Evolutionary conservation across 2,329 filamentous ascomycete genomes (phyloP).

Genomic region (Xylariaceae sp.): DNA sequence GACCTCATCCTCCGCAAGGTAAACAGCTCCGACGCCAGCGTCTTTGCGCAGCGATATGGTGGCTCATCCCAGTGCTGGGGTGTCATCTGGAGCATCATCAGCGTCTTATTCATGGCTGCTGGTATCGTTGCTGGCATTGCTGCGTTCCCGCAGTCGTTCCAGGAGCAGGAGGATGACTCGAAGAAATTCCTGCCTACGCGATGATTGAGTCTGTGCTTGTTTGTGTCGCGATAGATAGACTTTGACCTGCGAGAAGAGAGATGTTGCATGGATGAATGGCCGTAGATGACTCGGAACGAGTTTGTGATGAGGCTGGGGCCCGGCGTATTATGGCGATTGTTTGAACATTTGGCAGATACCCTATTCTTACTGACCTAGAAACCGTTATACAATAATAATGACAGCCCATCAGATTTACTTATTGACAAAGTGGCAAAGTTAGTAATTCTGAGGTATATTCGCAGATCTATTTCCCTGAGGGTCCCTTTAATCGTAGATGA

Average conservation of each 20-base stretch:
- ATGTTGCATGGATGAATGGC: too few species aligned
- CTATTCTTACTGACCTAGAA: neutral
- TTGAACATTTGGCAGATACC: conserved; percentile 9
- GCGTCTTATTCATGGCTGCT: conserved; percentile 64
- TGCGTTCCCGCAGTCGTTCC: conserved; percentile 67
- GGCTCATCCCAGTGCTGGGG: conserved; percentile 80
- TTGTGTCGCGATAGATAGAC: too few species aligned
- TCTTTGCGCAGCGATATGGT: conserved; percentile 73
- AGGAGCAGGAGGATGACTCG: conserved; percentile 65
- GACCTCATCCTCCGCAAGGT: conserved; percentile 77
- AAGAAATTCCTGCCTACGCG: conserved; percentile 53
- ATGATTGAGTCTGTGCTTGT: neutral
- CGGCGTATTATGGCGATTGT: conserved; percentile 4
- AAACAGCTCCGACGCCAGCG: conserved; percentile 73
- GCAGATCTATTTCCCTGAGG: too few species aligned
- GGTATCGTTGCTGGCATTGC: conserved; percentile 74
- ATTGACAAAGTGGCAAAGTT: too few species aligned
- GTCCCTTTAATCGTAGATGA: too few species aligned
- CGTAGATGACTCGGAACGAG: too few species aligned
- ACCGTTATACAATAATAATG: too few species aligned
- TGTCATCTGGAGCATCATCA: conserved; percentile 71
- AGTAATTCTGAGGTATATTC: too few species aligned
- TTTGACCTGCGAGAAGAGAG: too few species aligned
- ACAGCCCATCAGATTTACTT: too few species aligned
- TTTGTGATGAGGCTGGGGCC: too few species aligned